Evolutionary conservation across 192 early-diverging fungal species (phyloP), one percentile per base, ranked within the genome.

Genomic region (Rhizoclosmatium sp.): DNA sequence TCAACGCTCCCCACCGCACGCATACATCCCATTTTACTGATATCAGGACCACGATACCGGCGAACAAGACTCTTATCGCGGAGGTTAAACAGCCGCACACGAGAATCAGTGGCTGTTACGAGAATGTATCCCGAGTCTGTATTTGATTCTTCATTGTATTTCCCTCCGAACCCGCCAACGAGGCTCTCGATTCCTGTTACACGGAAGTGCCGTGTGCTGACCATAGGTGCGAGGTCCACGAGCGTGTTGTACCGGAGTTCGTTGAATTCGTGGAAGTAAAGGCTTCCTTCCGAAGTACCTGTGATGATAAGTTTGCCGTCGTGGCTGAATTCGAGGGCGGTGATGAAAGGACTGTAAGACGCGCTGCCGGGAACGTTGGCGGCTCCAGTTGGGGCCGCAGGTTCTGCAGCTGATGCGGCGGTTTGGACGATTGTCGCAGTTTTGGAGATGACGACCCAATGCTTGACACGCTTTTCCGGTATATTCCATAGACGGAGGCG

Each of bases 401-500:
- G 16, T 54, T 54, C 51, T 54, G 51, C 9, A 7, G 69, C 19
- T 19, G 60, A 21, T 31, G 60, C 7, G 5, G 60, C 4, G 23
- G 60, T 62, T 40, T 7, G 60, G 23, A 31, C 21, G 0, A 0
- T 40, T 21, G 60, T 21, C 1, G 60, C 39, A 40, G 5, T 71
- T 71, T 71, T 71, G 3, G 14, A 87, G 87, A 61, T 93, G 75
- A 65, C 92, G 86, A 93, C 93, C 94, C 94, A 97, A 45, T 87
- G 85, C 16, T 87, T 83, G n/a, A 96, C 92, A 49, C 87, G 89
- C 75, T 93, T 94, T 40, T 92, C 92, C 2, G 89, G 86, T 46
- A 95, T 91, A 71, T 92, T 92, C 96, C 96, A 96, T 64, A 96
- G 78, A 16, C 94, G 85, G 48, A 97, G 76, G 68, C 91, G 91